phyloP scores from a whole-genome alignment of 352 stramenopile species.

The Globisporangium echinulatum region DNA sequence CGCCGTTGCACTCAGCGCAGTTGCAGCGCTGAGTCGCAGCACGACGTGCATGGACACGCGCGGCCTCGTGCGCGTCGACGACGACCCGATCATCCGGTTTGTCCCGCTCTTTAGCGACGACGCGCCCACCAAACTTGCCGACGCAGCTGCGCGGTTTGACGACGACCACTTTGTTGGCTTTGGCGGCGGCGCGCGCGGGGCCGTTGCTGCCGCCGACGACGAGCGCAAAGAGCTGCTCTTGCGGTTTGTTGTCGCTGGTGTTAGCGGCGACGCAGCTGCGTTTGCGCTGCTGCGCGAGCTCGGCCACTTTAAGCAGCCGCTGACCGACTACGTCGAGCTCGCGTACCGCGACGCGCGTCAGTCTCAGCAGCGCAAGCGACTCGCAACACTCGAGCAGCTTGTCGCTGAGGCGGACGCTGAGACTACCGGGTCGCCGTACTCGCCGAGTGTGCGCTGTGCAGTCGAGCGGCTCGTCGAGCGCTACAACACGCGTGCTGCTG shows the following conservation, averaged over 20 bases:
- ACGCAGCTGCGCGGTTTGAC: slow-evolving; percentile 13
- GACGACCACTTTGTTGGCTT: slow-evolving; percentile 27
- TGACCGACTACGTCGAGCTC: slow-evolving; percentile 51
- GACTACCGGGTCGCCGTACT: background rate
- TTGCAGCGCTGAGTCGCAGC: slow-evolving; percentile 42
- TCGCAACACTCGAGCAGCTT: slow-evolving; percentile 13
- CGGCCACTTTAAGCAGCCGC: slow-evolving; percentile 44
- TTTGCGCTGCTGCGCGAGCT: slow-evolving; percentile 44
- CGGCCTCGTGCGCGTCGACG: slow-evolving; percentile 49
- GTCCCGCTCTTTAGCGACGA: slow-evolving; percentile 46
- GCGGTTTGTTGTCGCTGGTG: slow-evolving; percentile 40
- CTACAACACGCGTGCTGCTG: slow-evolving; percentile 7
- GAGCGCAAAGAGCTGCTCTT: slow-evolving; percentile 63
- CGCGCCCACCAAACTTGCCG: slow-evolving; percentile 9
- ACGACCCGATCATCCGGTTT: slow-evolving; percentile 80
- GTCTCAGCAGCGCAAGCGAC: slow-evolving; percentile 11
- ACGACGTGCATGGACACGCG: slow-evolving; percentile 57
- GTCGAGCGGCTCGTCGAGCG: slow-evolving; percentile 1
- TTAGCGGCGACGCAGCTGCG: slow-evolving; percentile 25
- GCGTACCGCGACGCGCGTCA: slow-evolving; percentile 22
- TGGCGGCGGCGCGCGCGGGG: slow-evolving; percentile 19
- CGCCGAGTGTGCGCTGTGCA: background rate
- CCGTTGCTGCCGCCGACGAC: slow-evolving; percentile 46
- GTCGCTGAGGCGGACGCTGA: background rate
- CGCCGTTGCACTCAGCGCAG: slow-evolving; percentile 35